phyloP scores from a whole-genome alignment of 2,329 filamentous ascomycete genomes.

The Teratosphaeria pseudoeucalypti region DNA sequence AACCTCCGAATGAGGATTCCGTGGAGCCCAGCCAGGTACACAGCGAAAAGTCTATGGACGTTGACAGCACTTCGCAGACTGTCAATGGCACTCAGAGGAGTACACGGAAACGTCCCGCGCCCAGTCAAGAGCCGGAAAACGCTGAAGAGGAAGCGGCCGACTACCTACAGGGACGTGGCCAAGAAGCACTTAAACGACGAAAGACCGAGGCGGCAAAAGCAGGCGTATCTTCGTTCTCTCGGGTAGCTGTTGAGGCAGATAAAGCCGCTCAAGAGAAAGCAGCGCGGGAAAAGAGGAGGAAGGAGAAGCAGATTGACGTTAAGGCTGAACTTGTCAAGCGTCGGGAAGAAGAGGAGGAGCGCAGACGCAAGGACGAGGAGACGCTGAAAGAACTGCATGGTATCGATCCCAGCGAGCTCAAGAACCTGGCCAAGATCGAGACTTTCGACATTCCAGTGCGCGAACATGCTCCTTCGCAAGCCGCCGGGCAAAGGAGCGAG shows the following conservation, averaged over 20 bases:
- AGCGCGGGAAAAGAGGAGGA: constrained; percentile 12
- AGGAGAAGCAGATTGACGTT: constrained; percentile 49
- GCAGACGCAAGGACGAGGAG: constrained; percentile 55
- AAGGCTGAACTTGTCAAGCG: constrained; percentile 50
- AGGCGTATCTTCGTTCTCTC: constrained; percentile 21
- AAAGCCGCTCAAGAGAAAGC: constrained; percentile 8
- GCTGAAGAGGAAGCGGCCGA: constrained; percentile 45
- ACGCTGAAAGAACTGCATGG: constrained; percentile 46
- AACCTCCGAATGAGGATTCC: constrained; percentile 9
- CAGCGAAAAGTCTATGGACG: constrained; percentile 12
- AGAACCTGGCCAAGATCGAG: constrained; percentile 65
- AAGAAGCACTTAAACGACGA: constrained; percentile 68
- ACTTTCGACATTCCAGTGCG: constrained; percentile 54
- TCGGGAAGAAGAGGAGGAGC: constrained; percentile 40
- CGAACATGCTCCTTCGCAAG: constrained; percentile 21
- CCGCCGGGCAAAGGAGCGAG: constrained; percentile 33
- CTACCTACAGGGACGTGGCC: constrained; percentile 58
- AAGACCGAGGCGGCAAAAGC: constrained; percentile 48
- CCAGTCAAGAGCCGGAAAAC: constrained; percentile 12
- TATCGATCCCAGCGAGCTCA: constrained; percentile 62
- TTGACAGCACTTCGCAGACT: constrained; percentile 5
- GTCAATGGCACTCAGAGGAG: constrained; percentile 6
- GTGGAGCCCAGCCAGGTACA: constrained; percentile 12
- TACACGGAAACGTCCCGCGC: constrained; percentile 19
- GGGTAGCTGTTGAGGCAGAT: constrained; percentile 8